Evolutionary conservation across 345 rosid genomes (phyloP), one percentile per base, ranked within the genome.

Genomic region (Bruguiera gymnorhiza): DNA sequence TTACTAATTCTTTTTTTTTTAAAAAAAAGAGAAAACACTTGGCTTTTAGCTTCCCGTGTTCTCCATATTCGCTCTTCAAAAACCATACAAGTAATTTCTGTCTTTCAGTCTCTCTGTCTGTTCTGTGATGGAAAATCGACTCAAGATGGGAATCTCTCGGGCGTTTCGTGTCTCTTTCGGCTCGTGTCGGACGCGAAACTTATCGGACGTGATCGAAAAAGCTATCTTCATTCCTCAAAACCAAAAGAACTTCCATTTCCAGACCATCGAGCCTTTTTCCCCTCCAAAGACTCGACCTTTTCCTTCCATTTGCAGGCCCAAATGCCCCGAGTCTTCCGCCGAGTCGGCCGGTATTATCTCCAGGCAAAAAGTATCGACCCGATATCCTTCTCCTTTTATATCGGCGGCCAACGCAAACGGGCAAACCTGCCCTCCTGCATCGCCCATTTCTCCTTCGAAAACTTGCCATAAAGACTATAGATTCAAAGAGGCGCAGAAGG

Each of bases 71-170:
- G 57, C 27, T 43, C 27, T 53, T 63, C 53, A 46, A 65, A 71
- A 31, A 56, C 57, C 46, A 18, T 26, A 6, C 24, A 3, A 26
- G 4, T 4, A n/a, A 34, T 3, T 27, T 9, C 37, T 58, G 54
- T 43, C 68, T 2, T 0, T 7, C 10, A 20, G 29, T 32, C 21
- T 32, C 21, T 70, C 56, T 71, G 65, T 72, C 20, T 34, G 61
- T 66, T 72, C 64, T 53, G 62, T n/a, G 48, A 92, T 86, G 77
- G 98, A 90, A 75, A 84, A 79, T 65, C 74, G 84, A 61, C 76
- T 90, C 72, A 90, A 76, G 77, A 83, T 73, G 58, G 76, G 85
- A 61, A 73, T 92, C 80, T 83, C 92, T 73, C 86, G 89, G 70
- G 71, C 90, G 74, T 79, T 89, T 71, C 86, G 83, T 2, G 71